Percentiles rank a stretch among this genome's conserved stretches.
phyloP scores from a whole-genome alignment of 306 rosid genomes.

The Citrullus amarus region DNA sequence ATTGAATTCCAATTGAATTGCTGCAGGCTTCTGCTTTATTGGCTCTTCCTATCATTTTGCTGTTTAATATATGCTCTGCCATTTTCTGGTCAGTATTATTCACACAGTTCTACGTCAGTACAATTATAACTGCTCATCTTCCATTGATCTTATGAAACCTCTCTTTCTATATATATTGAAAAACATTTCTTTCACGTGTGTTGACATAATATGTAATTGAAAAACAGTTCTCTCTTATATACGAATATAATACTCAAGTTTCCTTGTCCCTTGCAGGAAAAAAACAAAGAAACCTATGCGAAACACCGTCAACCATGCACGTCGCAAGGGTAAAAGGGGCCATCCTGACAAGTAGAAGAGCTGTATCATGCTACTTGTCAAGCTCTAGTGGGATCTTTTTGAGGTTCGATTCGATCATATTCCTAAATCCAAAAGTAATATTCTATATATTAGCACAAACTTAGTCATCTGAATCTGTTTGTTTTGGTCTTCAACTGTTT shows the following conservation, averaged over 20 bases:
- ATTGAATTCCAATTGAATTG: background rate
- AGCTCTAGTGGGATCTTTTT: constrained; percentile 5
- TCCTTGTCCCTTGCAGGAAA: constrained; percentile 32
- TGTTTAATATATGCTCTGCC: constrained; percentile 54
- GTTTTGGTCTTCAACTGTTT: background rate
- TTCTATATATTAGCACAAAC: background rate
- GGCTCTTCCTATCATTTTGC: constrained; percentile 67
- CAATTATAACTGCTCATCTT: background rate
- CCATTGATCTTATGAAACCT: background rate
- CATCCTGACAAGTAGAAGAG: constrained; percentile 58
- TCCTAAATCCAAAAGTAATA: background rate
- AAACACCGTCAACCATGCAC: constrained; percentile 33
- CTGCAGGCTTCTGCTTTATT: constrained; percentile 90
- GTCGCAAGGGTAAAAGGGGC: constrained; percentile 73
- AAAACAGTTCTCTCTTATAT: background rate
- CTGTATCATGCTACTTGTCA: background rate
- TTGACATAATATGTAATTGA: background rate
- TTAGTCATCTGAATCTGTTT: constrained; percentile 2
- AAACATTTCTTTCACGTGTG: background rate
- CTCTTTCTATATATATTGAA: background rate
- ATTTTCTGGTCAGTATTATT: constrained; percentile 46
- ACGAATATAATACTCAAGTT: background rate
- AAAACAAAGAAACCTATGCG: constrained; percentile 46
- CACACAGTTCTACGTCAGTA: background rate
- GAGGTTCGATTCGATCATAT: background rate